phyloP scores from a whole-genome alignment of 2,329 filamentous ascomycete species.

The Aphanocladium album region DNA sequence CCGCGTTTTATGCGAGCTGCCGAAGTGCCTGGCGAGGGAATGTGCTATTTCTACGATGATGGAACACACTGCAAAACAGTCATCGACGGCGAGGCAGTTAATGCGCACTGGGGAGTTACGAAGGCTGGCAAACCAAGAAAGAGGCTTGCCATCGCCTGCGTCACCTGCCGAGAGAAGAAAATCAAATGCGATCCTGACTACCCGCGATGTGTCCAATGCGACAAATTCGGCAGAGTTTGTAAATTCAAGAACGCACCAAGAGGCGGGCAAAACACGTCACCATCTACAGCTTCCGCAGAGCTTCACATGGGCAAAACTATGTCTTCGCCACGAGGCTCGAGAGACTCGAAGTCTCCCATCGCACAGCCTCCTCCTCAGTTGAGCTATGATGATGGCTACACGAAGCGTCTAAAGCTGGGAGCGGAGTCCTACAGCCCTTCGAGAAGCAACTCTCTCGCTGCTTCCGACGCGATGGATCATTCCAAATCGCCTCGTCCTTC shows the following conservation, averaged over 20 bases:
- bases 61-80: slow-evolving; percentile 75
- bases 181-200: slow-evolving; percentile 92
- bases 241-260: slow-evolving; percentile 75
- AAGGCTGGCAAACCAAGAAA: slow-evolving; percentile 93
- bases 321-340: slow-evolving; percentile 20
- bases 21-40: slow-evolving; percentile 70
- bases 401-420: slow-evolving; percentile 46
- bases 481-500: slow-evolving; percentile 32
- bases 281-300: slow-evolving; percentile 47
- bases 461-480: slow-evolving; percentile 31
- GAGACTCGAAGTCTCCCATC: slow-evolving; percentile 27
- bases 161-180: slow-evolving; percentile 93
- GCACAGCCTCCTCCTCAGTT: background rate
- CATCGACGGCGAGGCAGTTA: slow-evolving; percentile 81
- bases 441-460: slow-evolving; percentile 26
- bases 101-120: slow-evolving; percentile 88
- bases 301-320: slow-evolving; percentile 39
- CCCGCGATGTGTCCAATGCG: slow-evolving; percentile 83
- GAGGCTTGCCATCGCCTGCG: slow-evolving; percentile 83
- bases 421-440: slow-evolving; percentile 41
- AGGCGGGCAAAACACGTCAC: slow-evolving; percentile 54
- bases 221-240: slow-evolving; percentile 83
- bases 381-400: background rate
- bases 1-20: slow-evolving; percentile 60
- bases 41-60: slow-evolving; percentile 84